A percentile compares a stretch with the other conserved stretches of the same genome.
Evolutionary conservation across 176 grass and related monocot species (phyloP).

Genomic region (Ampelocalamus luodianensis): DNA sequence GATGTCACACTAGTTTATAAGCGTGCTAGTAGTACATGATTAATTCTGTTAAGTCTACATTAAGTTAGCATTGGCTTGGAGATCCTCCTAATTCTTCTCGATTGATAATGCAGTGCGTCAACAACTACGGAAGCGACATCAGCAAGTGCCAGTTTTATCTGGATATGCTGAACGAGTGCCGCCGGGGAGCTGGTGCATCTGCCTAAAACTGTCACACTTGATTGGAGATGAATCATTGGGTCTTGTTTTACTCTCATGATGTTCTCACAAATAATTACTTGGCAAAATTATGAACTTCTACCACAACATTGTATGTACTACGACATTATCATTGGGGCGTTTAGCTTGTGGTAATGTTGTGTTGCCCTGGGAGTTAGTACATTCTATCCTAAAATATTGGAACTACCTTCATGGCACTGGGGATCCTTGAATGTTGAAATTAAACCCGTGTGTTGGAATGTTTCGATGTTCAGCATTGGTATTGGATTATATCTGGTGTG

Average conservation of each 20-base stretch:
- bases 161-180: constrained; percentile 90
- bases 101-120: constrained; percentile 62
- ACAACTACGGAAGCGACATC: constrained; percentile 72
- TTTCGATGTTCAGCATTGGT: neutral
- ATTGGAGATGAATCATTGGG: neutral
- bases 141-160: constrained; percentile 94
- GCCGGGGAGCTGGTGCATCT: constrained; percentile 52
- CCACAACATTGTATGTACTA: neutral
- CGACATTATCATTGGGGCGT: neutral
- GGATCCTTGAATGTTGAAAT: constrained; percentile 13
- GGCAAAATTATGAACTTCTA: neutral
- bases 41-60: neutral
- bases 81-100: neutral
- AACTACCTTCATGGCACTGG: neutral
- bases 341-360: constrained; percentile 10
- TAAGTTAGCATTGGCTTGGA: neutral
- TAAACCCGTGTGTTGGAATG: neutral
- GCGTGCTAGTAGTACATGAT: neutral
- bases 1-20: neutral
- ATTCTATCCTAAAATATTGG: constrained; percentile 2
- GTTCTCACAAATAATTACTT: constrained; percentile 43
- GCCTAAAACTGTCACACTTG: constrained; percentile 5
- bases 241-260: constrained; percentile 38
- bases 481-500: neutral
- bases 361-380: constrained; percentile 2